phyloP scores from a whole-genome alignment of 306 rosid genomes.

The Vigna radiata region DNA sequence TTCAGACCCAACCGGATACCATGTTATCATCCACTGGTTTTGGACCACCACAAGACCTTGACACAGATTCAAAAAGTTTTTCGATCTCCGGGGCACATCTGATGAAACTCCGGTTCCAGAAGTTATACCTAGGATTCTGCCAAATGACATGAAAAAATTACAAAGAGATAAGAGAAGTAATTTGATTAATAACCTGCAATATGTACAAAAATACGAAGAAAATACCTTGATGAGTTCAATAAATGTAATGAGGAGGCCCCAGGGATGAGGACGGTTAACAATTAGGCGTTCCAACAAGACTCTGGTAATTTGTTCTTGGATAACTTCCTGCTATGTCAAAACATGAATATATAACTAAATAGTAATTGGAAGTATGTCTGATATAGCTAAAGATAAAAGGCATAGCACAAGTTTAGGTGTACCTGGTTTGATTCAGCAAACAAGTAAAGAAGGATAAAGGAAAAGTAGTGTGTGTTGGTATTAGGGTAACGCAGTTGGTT shows the following conservation, averaged over 20 bases:
- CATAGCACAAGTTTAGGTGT: neutral
- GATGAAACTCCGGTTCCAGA: slow-evolving; percentile 92
- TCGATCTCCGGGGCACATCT: slow-evolving; percentile 98
- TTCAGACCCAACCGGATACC: slow-evolving; percentile 88
- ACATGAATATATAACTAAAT: neutral
- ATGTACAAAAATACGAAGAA: neutral
- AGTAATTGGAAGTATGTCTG: neutral
- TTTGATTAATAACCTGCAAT: neutral
- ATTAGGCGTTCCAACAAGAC: slow-evolving; percentile 93
- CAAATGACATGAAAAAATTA: slow-evolving; percentile 15
- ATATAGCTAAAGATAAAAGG: neutral
- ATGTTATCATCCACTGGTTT: slow-evolving; percentile 92
- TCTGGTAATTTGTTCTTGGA: slow-evolving; percentile 98
- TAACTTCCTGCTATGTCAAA: slow-evolving; percentile 73
- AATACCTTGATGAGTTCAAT: slow-evolving; percentile 91
- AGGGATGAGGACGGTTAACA: slow-evolving; percentile 97
- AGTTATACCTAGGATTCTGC: slow-evolving; percentile 92
- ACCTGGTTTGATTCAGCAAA: slow-evolving; percentile 96
- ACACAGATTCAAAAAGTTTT: slow-evolving; percentile 93
- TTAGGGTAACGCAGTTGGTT: slow-evolving; percentile 98
- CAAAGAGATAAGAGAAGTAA: too few relatives aligned
- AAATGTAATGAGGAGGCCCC: slow-evolving; percentile 98
- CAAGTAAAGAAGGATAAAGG: slow-evolving; percentile 90
- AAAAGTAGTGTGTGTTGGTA: slow-evolving; percentile 96
- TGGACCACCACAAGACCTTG: slow-evolving; percentile 96